A percentile compares a stretch with the other conserved stretches of the same genome.
These are phyloP conservation scores for Cyamopsis tetragonoloba DNA, from an alignment of 306 rosid genomes.

Conservation along the genomic window DNA sequence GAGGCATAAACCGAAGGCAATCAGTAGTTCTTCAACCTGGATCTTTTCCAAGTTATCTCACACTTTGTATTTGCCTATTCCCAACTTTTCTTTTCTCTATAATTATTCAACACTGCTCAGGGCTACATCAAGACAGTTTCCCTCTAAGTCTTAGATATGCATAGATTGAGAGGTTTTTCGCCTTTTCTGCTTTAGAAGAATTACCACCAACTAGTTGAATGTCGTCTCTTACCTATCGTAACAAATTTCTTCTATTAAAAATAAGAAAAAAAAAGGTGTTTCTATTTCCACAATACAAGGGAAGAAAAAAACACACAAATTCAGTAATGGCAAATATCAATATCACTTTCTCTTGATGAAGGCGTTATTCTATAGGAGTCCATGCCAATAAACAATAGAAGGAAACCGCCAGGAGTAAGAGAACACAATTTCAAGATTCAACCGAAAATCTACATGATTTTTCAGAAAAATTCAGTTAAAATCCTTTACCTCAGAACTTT, in stretches of 20 bases:
- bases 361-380: background rate
- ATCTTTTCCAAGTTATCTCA: background rate
- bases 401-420: background rate
- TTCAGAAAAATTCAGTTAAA: slow-evolving; percentile 6
- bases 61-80: background rate
- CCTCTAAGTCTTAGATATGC: background rate
- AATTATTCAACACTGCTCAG: background rate
- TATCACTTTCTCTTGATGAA: background rate
- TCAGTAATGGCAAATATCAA: background rate
- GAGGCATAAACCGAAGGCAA: background rate
- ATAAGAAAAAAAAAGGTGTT: background rate
- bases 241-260: background rate
- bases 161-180: too few relatives aligned
- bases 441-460: slow-evolving; percentile 1
- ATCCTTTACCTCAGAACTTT: slow-evolving; percentile 53
- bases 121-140: background rate
- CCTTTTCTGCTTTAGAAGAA: background rate
- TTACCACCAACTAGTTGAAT: background rate
- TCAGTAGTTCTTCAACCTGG: background rate
- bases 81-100: background rate
- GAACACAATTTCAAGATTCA: background rate
- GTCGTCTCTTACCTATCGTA: background rate
- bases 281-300: background rate
- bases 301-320: background rate
- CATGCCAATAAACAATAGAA: background rate